These are phyloP conservation scores for Trypanosomatidae sp. DNA, from an alignment of 208 protist genomes.

Conservation along the genomic window DNA sequence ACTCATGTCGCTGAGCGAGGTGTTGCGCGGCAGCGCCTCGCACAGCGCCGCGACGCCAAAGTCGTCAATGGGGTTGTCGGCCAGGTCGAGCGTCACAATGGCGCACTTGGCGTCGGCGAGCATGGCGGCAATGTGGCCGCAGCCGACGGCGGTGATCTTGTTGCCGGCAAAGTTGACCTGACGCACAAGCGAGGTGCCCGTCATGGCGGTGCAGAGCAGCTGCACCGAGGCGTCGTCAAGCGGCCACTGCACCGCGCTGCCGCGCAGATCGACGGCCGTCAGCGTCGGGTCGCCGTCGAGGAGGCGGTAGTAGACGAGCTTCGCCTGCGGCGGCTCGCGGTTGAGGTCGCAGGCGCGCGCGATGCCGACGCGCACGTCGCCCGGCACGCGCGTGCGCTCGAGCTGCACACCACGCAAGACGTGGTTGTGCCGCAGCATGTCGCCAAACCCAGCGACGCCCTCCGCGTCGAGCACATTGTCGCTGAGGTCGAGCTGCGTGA, in stretches of 20 bases:
- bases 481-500: conserved; percentile 47
- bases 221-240: conserved; percentile 52
- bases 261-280: conserved; percentile 29
- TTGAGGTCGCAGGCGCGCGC: conserved; percentile 54
- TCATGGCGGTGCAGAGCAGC: conserved; percentile 40
- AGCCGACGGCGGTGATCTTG: conserved; percentile 33
- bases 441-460: conserved; percentile 23
- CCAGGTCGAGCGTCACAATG: conserved; percentile 24
- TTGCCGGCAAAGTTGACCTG: conserved; percentile 46
- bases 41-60: conserved; percentile 23
- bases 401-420: conserved; percentile 21
- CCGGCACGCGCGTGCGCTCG: conserved; percentile 31
- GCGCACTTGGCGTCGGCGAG: conserved; percentile 22
- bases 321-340: conserved; percentile 40
- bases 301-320: conserved; percentile 45
- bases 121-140: conserved; percentile 26
- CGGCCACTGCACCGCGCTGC: conserved; percentile 9
- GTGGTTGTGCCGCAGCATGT: conserved; percentile 59
- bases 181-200: conserved; percentile 18
- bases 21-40: conserved; percentile 40
- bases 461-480: conserved; percentile 50
- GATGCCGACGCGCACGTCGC: conserved; percentile 18
- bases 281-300: conserved; percentile 30
- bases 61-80: conserved; percentile 54
- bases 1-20: conserved; percentile 23